Evolutionary conservation across 306 rosid species (phyloP).

Genomic region (Castanea mollissima): DNA sequence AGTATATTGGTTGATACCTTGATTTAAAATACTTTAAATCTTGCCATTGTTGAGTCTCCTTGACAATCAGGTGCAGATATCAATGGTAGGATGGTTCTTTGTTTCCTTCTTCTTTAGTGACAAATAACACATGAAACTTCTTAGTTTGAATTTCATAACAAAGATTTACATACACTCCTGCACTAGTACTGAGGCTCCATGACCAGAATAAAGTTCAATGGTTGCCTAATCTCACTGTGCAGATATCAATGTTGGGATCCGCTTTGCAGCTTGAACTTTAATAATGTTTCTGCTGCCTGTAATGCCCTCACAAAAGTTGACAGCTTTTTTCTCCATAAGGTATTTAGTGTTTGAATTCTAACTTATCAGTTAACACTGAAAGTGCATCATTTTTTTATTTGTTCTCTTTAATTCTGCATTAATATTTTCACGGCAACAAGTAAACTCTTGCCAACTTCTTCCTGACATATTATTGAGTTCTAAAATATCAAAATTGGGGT

Average conservation of each 20-base stretch:
- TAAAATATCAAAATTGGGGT: too few relatives aligned
- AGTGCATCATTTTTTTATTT: not conserved
- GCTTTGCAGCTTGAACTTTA: not conserved
- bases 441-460: not conserved
- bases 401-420: not conserved
- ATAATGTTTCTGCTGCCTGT: not conserved
- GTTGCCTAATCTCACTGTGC: not conserved
- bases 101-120: too few relatives aligned
- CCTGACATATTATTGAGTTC: too few relatives aligned
- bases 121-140: too few relatives aligned
- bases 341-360: not conserved
- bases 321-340: not conserved
- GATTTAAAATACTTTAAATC: too few relatives aligned
- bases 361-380: not conserved
- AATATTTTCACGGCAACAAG: not conserved
- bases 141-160: not conserved
- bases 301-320: not conserved
- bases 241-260: not conserved
- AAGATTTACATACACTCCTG: not conserved
- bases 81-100: not conserved
- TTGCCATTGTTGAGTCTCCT: too few relatives aligned
- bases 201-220: not conserved
- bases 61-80: not conserved
- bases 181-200: conserved; percentile 1
- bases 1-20: too few relatives aligned